phyloP scores from a whole-genome alignment of 768 basidiomycete genomes.

The Naganishia onofrii region DNA sequence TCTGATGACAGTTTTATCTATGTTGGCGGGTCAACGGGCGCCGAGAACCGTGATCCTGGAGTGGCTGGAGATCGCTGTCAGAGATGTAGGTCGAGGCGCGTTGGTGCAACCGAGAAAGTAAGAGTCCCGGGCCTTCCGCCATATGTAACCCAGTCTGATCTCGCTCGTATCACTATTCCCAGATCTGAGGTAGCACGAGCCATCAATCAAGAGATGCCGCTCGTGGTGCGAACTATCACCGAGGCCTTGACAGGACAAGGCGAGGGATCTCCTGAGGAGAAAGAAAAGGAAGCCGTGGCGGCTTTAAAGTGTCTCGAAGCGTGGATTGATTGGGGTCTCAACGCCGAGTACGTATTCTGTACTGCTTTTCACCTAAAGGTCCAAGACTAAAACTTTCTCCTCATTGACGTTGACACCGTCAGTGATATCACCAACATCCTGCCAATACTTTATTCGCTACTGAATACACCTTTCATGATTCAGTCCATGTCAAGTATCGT shows the following conservation, averaged over 20 bases:
- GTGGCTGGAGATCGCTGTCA: slow-evolving; percentile 71
- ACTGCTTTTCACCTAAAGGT: background rate
- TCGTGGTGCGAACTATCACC: slow-evolving; percentile 69
- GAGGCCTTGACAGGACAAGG: slow-evolving; percentile 58
- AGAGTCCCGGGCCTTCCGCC: background rate
- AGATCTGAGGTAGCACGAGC: slow-evolving; percentile 67
- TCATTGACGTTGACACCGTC: background rate
- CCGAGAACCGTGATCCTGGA: slow-evolving; percentile 35
- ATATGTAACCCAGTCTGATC: background rate
- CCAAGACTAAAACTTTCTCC: slow-evolving; percentile 11
- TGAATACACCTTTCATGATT: slow-evolving; percentile 63
- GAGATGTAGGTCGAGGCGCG: slow-evolving; percentile 75
- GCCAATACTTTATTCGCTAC: slow-evolving; percentile 60
- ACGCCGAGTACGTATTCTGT: slow-evolving; percentile 60
- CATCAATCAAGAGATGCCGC: slow-evolving; percentile 65
- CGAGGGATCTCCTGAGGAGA: slow-evolving; percentile 38
- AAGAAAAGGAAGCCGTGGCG: slow-evolving; percentile 60
- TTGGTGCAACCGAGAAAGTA: slow-evolving; percentile 67
- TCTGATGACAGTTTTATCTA: slow-evolving; percentile 64
- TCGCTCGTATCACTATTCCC: slow-evolving; percentile 22
- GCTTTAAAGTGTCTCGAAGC: slow-evolving; percentile 77
- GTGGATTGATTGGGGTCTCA: slow-evolving; percentile 70
- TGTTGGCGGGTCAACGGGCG: slow-evolving; percentile 35
- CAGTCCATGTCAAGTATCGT: slow-evolving; percentile 67
- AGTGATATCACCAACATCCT: slow-evolving; percentile 66